Evolutionary conservation across 1,284 basidiomycete species (phyloP).

Genomic region (Rugiboletus extremiorientalis): DNA sequence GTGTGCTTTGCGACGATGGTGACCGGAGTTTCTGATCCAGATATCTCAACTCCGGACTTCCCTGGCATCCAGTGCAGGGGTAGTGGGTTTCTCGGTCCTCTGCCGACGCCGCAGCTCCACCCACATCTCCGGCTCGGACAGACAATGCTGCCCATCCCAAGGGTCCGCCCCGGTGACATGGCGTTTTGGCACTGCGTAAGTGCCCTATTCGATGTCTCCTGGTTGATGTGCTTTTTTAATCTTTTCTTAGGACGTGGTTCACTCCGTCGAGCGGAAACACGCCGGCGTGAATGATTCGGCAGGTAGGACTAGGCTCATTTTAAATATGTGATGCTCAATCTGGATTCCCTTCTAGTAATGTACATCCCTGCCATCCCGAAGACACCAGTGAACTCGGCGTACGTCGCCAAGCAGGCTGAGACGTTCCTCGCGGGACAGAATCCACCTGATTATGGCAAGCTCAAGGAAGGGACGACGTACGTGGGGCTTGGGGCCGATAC

Average conservation of each 20-base stretch:
- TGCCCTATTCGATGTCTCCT: neutral
- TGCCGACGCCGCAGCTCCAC: slow-evolving; percentile 52
- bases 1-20: neutral
- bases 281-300: slow-evolving; percentile 69
- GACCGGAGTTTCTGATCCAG: slow-evolving; percentile 31
- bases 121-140: slow-evolving; percentile 68
- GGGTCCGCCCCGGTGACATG: slow-evolving; percentile 77
- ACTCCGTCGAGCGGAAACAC: slow-evolving; percentile 77
- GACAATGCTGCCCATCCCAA: slow-evolving; percentile 76
- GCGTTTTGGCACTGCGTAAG: slow-evolving; percentile 83
- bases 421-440: slow-evolving; percentile 59
- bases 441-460: slow-evolving; percentile 75
- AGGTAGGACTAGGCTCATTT: slow-evolving; percentile 39
- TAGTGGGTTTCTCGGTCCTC: slow-evolving; percentile 52
- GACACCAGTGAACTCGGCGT: slow-evolving; percentile 61
- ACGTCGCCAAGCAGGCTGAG: slow-evolving; percentile 62
- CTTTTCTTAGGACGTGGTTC: slow-evolving; percentile 59
- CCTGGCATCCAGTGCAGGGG: slow-evolving; percentile 50
- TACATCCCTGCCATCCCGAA: slow-evolving; percentile 83
- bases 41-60: slow-evolving; percentile 56
- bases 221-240: neutral
- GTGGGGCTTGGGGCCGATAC: slow-evolving; percentile 24
- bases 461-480: slow-evolving; percentile 27
- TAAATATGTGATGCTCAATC: neutral
- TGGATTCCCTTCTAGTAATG: slow-evolving; percentile 48